Conservation (phyloP, 2,329 filamentous ascomycete genomes). For the Pseudogymnoascus sp. region DNA sequence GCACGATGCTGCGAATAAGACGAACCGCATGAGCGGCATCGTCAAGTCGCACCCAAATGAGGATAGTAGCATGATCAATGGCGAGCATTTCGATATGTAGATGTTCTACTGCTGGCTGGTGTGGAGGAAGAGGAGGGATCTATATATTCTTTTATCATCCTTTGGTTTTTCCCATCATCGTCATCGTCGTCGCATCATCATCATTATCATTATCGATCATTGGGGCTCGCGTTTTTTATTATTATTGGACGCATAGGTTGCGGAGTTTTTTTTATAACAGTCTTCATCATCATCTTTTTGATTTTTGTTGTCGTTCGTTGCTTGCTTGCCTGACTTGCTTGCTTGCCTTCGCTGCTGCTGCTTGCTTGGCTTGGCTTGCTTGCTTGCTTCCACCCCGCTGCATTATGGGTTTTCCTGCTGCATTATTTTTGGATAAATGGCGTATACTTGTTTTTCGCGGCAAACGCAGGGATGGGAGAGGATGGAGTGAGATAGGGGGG, state of each 20-base stretch:
- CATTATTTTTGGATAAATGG: constrained; percentile 13
- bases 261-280: constrained; percentile 12
- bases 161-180: background rate
- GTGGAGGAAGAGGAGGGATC: background rate
- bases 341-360: no score
- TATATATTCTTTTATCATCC: constrained; percentile 9
- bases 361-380: no score
- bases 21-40: constrained; percentile 56
- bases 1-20: constrained; percentile 37
- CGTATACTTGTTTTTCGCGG: background rate
- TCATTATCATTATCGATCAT: background rate
- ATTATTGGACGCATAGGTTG: constrained; percentile 12
- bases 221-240: background rate
- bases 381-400: background rate
- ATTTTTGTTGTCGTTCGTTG: background rate
- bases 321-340: no score
- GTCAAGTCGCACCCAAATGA: constrained; percentile 50
- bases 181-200: background rate
- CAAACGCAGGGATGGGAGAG: background rate
- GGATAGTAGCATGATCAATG: constrained; percentile 51
- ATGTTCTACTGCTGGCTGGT: background rate
- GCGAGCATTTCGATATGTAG: constrained; percentile 57
- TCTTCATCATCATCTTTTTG: background rate
- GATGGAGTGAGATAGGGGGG: background rate
- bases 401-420: no score